These are phyloP conservation scores for Cystofilobasidium capitatum DNA, from an alignment of 768 basidiomycete species.

Conservation along the genomic window DNA sequence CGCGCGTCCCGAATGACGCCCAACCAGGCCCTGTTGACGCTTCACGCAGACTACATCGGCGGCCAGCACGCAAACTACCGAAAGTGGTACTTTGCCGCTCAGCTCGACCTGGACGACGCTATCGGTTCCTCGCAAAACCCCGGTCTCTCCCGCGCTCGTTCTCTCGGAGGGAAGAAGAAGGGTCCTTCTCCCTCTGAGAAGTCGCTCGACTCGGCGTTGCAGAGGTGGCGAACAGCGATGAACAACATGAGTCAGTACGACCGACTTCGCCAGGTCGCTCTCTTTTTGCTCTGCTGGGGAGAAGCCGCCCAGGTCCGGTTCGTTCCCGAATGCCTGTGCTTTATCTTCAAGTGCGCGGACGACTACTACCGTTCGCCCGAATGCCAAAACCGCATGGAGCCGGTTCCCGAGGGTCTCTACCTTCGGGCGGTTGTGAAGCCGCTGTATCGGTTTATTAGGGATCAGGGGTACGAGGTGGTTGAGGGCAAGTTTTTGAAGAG, in stretches of 20 bases:
- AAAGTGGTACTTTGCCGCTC: conserved; percentile 99
- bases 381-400: conserved; percentile 82
- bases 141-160: conserved; percentile 71
- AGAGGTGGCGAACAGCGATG: conserved; percentile 95
- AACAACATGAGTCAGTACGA: conserved; percentile 98
- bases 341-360: conserved; percentile 99
- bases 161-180: conserved; percentile 46
- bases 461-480: conserved; percentile 92
- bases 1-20: conserved; percentile 95
- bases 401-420: conserved; percentile 92
- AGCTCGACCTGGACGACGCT: conserved; percentile 95
- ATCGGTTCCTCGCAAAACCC: conserved; percentile 87
- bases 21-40: conserved; percentile 82
- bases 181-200: conserved; percentile 54
- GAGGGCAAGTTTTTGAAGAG: conserved; percentile 89
- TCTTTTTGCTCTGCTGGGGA: conserved; percentile 94
- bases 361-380: conserved; percentile 99
- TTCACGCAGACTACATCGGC: conserved; percentile 98
- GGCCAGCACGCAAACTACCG: conserved; percentile 98
- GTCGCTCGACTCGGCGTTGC: conserved; percentile 74
- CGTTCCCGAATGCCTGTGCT: conserved; percentile 90
- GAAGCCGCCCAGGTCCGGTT: conserved; percentile 97
- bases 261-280: conserved; percentile 85
- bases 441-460: conserved; percentile 88
- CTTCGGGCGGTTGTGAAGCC: conserved; percentile 83